Evolutionary conservation across 1,284 basidiomycete genomes (phyloP).

Genomic region (Puccinia polysora): DNA sequence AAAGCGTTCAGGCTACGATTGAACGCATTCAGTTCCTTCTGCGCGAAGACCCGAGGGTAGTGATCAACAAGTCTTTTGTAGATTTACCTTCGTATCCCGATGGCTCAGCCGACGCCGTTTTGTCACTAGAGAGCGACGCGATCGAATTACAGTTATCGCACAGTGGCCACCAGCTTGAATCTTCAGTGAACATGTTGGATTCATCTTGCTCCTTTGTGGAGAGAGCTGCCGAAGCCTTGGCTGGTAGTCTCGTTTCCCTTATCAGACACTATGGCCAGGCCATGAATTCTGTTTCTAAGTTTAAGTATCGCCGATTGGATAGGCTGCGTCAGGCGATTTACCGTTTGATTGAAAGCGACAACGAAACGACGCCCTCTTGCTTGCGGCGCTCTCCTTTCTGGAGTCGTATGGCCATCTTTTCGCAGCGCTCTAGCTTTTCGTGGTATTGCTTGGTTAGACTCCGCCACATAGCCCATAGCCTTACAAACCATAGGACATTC

Average conservation of each 20-base stretch:
- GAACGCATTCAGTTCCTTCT: constrained; percentile 5
- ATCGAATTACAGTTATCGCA: constrained; percentile 9
- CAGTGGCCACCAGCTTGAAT: constrained; percentile 9
- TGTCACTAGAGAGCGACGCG: constrained; percentile 4
- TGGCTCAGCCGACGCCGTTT: not conserved
- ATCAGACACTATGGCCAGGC: constrained; percentile 1
- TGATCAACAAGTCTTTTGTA: not conserved
- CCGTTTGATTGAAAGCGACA: constrained; percentile 17
- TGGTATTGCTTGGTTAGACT: constrained; percentile 31
- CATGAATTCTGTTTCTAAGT: not conserved
- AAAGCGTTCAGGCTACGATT: constrained; percentile 14
- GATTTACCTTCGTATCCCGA: constrained; percentile 18
- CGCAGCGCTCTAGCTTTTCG: constrained; percentile 21
- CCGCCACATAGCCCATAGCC: not conserved
- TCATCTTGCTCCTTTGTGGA: constrained; percentile 10
- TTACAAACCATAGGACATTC: constrained; percentile 1
- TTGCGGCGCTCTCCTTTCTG: constrained; percentile 28
- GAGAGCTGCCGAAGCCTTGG: constrained; percentile 23
- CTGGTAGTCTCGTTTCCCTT: constrained; percentile 19
- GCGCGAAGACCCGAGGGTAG: constrained; percentile 20
- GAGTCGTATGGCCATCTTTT: constrained; percentile 5
- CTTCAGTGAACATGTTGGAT: not conserved
- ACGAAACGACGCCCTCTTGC: constrained; percentile 8
- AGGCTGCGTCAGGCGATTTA: constrained; percentile 3
- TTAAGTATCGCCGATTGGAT: constrained; percentile 1